Evolutionary conservation across 1,139 yeast species (phyloP), one percentile per base, ranked within the genome.

Genomic region (Debaryomyces udenii): DNA sequence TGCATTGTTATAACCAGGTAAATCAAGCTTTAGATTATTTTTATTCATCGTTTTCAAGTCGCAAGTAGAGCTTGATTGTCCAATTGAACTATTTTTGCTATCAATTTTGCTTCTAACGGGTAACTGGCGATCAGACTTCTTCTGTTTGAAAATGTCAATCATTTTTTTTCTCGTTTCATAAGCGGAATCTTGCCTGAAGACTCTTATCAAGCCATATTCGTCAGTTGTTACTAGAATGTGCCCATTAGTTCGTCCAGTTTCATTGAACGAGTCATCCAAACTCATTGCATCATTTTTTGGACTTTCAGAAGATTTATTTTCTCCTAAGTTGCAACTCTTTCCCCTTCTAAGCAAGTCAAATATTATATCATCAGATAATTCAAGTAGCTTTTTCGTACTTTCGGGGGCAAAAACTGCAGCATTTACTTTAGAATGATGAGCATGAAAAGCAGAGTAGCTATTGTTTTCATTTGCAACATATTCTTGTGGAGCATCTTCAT

Each of bases 351-450:
- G 52, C 44, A 86, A 60, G 47, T 87, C 95, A 57, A 76, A 89
- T 3, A 90, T 79, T 3, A 86, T 80, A 56, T 90, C 97, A 54
- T 86, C 86, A 1, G 95, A 84, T 32, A 83, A 67, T 37, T 84
- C 83, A 38, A 90, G 62, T 11, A 85, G 66, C 43, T 78, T 80
- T 44, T 78, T 74, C 0, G 96, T 83, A 2, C 70, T 68, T n/a
- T 77, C 66, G 0, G 97, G 97, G 0, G 96, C 96, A 64, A 89
- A 81, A 1, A 80, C 55, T 0, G 96, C 93, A 15, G 79, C 81
- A 35, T 93, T 89, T 17, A 89, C 87, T 31, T 80, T 76, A 0
- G 84, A 70, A 51, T 79, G 81, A 61, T 86, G 90, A 0, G 95
- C 89, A 61, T 86, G 94, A 58, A 89, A 86, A 3, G 86, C 74